These are phyloP conservation scores for Onygenales sp. DNA, from an alignment of 2,329 filamentous ascomycete genomes.

Conservation along the genomic window DNA sequence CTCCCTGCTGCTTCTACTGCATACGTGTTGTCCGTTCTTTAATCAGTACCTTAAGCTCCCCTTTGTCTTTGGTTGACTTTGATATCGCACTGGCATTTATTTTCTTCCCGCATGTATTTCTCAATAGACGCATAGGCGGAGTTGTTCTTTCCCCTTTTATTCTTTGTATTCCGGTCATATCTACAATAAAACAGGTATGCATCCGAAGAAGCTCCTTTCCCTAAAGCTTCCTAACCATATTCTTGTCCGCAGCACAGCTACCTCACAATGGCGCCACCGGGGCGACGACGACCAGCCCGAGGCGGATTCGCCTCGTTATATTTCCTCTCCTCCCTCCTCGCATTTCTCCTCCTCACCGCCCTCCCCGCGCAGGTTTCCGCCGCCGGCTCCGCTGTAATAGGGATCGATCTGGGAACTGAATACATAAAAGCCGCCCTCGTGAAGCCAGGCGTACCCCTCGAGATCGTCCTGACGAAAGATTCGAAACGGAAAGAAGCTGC, in stretches of 20 bases:
- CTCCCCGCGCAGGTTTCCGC: conserved; percentile 49
- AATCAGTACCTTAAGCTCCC: background rate
- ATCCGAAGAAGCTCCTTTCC: background rate
- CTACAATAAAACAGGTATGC: too few species aligned
- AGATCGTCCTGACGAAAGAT: conserved; percentile 96
- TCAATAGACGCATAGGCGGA: background rate
- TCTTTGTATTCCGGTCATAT: background rate
- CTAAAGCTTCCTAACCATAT: background rate
- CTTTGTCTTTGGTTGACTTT: background rate
- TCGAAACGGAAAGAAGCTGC: conserved; percentile 91
- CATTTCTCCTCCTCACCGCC: conserved; percentile 44
- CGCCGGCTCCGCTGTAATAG: conserved; percentile 68
- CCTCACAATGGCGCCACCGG: conserved; percentile 36
- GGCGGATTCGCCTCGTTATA: conserved; percentile 7
- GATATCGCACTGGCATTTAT: background rate
- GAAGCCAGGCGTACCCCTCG: conserved; percentile 92
- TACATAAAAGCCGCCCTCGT: conserved; percentile 95
- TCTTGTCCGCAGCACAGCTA: background rate
- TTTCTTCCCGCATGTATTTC: background rate
- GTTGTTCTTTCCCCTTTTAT: background rate
- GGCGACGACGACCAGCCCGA: conserved; percentile 30
- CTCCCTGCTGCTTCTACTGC: background rate
- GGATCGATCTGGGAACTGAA: conserved; percentile 89
- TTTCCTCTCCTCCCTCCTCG: conserved; percentile 34
- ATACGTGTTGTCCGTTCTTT: background rate